phyloP scores from a whole-genome alignment of 2,329 filamentous ascomycete species.

The Cyphellophora europaea region DNA sequence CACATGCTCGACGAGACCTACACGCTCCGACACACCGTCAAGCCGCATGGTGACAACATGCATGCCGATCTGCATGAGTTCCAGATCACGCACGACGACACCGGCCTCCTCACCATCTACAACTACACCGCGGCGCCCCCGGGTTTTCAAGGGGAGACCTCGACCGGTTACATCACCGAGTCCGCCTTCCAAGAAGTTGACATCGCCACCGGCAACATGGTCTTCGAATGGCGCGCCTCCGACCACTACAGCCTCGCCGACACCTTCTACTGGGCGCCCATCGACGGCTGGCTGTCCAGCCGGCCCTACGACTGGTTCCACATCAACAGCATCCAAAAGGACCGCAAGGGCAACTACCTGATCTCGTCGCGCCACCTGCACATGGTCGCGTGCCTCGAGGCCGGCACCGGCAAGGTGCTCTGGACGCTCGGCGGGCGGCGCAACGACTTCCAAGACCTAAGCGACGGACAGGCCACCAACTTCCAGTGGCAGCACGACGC shows the following conservation, averaged over 20 bases:
- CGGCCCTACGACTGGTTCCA: slow-evolving; percentile 46
- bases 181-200: slow-evolving; percentile 37
- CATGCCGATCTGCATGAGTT: slow-evolving; percentile 18
- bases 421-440: slow-evolving; percentile 43
- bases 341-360: slow-evolving; percentile 33
- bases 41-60: slow-evolving; percentile 9
- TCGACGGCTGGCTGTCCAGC: slow-evolving; percentile 8
- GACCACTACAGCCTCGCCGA: slow-evolving; percentile 29
- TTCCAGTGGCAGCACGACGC: slow-evolving; percentile 47
- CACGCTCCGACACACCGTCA: slow-evolving; percentile 10
- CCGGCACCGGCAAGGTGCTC: slow-evolving; percentile 32
- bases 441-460: slow-evolving; percentile 33
- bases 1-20: slow-evolving; percentile 30
- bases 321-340: slow-evolving; percentile 46
- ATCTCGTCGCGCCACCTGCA: slow-evolving; percentile 34
- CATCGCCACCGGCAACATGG: slow-evolving; percentile 31
- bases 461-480: slow-evolving; percentile 33
- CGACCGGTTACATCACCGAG: slow-evolving; percentile 31
- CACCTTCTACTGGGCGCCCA: slow-evolving; percentile 9
- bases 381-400: slow-evolving; percentile 30
- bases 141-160: slow-evolving; percentile 2
- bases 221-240: slow-evolving; percentile 40
- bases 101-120: slow-evolving; percentile 14
- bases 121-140: slow-evolving; percentile 3
- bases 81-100: slow-evolving; percentile 11